Base-by-base conservation (phyloP, 2,329 filamentous ascomycete genomes). In the Dissoconium aciculare region DNA sequence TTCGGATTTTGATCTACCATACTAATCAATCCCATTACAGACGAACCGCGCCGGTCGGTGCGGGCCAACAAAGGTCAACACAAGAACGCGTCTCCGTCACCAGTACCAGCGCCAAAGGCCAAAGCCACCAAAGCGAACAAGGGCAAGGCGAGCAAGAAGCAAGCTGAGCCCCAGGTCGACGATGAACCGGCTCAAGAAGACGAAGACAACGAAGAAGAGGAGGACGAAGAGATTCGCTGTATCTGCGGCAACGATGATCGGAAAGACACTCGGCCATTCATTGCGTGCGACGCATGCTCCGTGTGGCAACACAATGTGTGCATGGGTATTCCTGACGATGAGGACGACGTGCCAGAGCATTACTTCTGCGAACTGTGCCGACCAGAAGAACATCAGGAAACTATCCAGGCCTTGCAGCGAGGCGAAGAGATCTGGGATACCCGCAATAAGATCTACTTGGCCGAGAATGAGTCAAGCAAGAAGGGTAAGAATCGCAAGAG, bases 221-320 rank as follows among this genome's bases (percentile, higher is more conserved):
- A 54, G 19, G 64, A 69, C 39, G 66, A 63, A 31, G 59, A 71
- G 30, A 92, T 95, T 41, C 78, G 87, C 43, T 98, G 87, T 55
- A 79, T 94, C 29, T 98, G 87, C 51, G 87, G 89, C 43, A 80
- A 80, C 26, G 78, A 84, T 43, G 79, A 85, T 37, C 81, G 87
- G 44, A 81, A 91, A 44, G 76, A 81, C 10, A 81, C 79, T 42
- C 78, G 89, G 46, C 76, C 84, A 31, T 95, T 92, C 84, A 93
- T 98, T 48, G 83, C 80, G 38, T 98, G 89, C 62, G 89, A 98
- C 56, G 72, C 71, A 27, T 98, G 89, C 57, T 74, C 73, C 28
- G 87, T 78, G 25, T 98, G 89, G 89, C 89, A 98, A 58, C 89
- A 98, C 58, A 94, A 94, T 50, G 77, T 91, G 40, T 98, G 89